Conservation (phyloP, 495 filamentous ascomycete species). For the Emericellopsis terricola region DNA sequence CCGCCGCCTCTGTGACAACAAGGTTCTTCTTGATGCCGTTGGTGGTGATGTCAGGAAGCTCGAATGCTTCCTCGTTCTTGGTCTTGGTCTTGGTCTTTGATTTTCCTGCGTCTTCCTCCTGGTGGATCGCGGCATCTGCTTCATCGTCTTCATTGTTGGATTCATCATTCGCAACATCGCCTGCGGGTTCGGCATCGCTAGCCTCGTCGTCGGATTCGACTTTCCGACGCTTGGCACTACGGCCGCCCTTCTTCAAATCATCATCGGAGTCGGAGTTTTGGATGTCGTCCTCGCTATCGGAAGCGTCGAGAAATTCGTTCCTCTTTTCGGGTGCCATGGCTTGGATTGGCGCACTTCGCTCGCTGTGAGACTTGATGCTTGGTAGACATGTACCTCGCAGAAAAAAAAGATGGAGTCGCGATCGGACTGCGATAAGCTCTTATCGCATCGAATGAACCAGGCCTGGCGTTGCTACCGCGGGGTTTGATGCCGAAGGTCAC, state of each 20-base stretch:
- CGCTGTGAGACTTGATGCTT: too few relatives aligned
- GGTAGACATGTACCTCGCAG: neutral
- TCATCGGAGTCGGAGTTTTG: conserved; percentile 55
- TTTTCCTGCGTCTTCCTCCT: conserved; percentile 7
- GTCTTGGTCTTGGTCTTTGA: conserved; percentile 7
- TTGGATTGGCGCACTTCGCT: too few relatives aligned
- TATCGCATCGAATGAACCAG: too few relatives aligned
- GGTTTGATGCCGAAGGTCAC: too few relatives aligned
- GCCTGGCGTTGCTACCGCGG: too few relatives aligned
- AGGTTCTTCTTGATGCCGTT: conserved; percentile 41
- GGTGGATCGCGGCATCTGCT: neutral
- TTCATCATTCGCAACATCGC: conserved; percentile 7
- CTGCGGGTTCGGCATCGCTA: conserved; percentile 7
- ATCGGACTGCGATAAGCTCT: too few relatives aligned
- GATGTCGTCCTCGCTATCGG: conserved; percentile 41
- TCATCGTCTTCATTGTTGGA: conserved; percentile 7
- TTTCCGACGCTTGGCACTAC: conserved; percentile 49
- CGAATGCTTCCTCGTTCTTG: conserved; percentile 12
- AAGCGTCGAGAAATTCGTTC: conserved; percentile 60
- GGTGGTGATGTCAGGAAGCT: conserved; percentile 24
- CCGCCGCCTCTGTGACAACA: conserved; percentile 33
- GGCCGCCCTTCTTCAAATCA: conserved; percentile 43
- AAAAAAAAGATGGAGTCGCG: too few relatives aligned
- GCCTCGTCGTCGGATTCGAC: conserved; percentile 14
- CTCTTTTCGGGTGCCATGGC: conserved; percentile 49